Evolutionary conservation across 495 filamentous ascomycete genomes (phyloP).

Genomic region (Cetradonia linearis): DNA sequence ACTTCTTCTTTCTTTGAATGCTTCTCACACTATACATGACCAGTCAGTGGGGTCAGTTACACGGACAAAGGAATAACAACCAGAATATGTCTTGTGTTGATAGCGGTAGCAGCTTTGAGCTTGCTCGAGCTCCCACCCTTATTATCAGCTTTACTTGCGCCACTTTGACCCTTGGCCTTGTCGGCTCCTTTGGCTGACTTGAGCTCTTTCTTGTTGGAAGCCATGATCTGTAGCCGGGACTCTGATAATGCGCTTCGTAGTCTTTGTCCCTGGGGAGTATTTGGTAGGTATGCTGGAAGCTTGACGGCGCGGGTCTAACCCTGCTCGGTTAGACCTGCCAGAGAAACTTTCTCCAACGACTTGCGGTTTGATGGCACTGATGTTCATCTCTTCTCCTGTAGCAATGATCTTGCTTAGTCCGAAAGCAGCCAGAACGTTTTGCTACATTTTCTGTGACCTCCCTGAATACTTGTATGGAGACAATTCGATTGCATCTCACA

Average conservation of each 20-base stretch:
- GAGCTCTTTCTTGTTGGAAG: constrained; percentile 44
- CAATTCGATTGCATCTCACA: too few relatives aligned
- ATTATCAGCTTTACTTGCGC: constrained; percentile 38
- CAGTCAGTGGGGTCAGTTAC: neutral
- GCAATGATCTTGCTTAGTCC: too few relatives aligned
- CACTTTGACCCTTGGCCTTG: constrained; percentile 40
- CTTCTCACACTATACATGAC: constrained; percentile 68
- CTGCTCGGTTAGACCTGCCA: too few relatives aligned
- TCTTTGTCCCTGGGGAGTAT: too few relatives aligned
- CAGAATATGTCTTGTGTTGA: constrained; percentile 85
- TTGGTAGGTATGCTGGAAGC: too few relatives aligned
- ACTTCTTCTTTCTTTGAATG: constrained; percentile 83
- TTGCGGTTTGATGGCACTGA: too few relatives aligned
- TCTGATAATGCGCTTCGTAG: neutral
- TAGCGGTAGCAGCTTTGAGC: constrained; percentile 64
- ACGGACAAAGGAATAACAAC: neutral
- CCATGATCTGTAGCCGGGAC: constrained; percentile 28
- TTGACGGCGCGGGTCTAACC: too few relatives aligned
- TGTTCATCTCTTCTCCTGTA: too few relatives aligned
- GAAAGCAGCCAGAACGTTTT: too few relatives aligned
- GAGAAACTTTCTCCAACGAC: too few relatives aligned
- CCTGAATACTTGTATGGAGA: too few relatives aligned
- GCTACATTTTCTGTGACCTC: too few relatives aligned
- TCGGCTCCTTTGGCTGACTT: constrained; percentile 39
- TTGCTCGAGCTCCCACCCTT: constrained; percentile 26